Base-by-base conservation (phyloP, 805 yeast species). In the Wickerhamiella sorbophila region DNA sequence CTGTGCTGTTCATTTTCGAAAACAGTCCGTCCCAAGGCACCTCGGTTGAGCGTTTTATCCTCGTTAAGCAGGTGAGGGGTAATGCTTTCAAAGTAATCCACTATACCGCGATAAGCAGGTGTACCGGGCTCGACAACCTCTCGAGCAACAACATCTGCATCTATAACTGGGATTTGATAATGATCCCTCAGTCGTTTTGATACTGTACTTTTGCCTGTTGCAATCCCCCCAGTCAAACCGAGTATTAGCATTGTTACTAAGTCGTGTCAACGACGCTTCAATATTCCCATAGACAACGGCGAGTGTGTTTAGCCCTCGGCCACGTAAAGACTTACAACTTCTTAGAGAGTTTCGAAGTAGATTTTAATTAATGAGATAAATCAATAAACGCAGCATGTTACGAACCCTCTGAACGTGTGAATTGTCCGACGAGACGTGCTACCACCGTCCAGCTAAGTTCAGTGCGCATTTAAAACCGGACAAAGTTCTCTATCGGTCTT, bases 191-290 rank as follows among this genome's bases (percentile, higher is more conserved):
- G 61, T 29, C 71, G 59, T 15, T 62, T 55, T 0, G 95, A 83
- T 0, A 83, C 96, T 0, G 97, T 88, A 16, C 94, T 79, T 55
- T 91, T 91, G 2, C 99, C 99, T n/a, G 91, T 72, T 4, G 95
- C 95, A 39, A 91, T 91, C 1, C 96, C 95, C 1, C 99, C 99
- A 0, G 98, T 91, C n/a, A 91, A 70, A 1, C 99, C 99, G 4
- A 91, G 71, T 26, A 91, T 70, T 36, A 91, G 70, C 98, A 91
- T 88, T 20, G 10, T n/a, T n/a, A n/a, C n/a, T n/a, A n/a, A n/a
- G n/a, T n/a, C n/a, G n/a, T n/a, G n/a, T n/a, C n/a, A n/a, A n/a
- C n/a, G n/a, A n/a, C n/a, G n/a, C n/a, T n/a, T n/a, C n/a, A n/a
- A n/a, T n/a, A n/a, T n/a, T n/a, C n/a, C n/a, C n/a, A n/a, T n/a